Percentiles rank a stretch among this genome's conserved stretches.
These are phyloP conservation scores for Croton laevigatus DNA, from an alignment of 441 rosid species.

Conservation along the genomic window DNA sequence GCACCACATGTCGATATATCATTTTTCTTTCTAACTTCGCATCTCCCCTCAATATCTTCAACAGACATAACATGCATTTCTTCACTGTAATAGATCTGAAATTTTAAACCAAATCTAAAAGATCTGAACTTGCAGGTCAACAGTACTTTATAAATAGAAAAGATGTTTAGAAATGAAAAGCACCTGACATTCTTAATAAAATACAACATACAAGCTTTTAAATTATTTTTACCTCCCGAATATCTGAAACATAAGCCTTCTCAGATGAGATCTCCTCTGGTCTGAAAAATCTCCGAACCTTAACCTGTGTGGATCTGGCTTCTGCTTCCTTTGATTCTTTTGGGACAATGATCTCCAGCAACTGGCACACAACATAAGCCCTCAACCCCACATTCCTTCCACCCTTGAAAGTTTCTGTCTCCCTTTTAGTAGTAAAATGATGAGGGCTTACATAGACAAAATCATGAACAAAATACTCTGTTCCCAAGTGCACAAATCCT, in stretches of 20 bases:
- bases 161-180: background rate
- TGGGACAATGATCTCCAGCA: constrained; percentile 49
- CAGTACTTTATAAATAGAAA: background rate
- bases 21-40: constrained; percentile 68
- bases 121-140: background rate
- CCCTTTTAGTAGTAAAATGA: constrained; percentile 37
- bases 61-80: constrained; percentile 37
- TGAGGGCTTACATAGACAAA: constrained; percentile 58
- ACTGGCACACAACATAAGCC: constrained; percentile 69
- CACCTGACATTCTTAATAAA: background rate
- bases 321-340: constrained; percentile 32
- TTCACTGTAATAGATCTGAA: constrained; percentile 70
- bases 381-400: constrained; percentile 78
- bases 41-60: constrained; percentile 56
- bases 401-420: constrained; percentile 47
- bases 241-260: constrained; percentile 72
- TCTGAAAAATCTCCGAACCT: constrained; percentile 62
- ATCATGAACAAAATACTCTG: constrained; percentile 51
- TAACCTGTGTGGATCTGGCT: constrained; percentile 43
- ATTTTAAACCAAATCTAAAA: constrained; percentile 17
- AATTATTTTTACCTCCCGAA: constrained; percentile 55
- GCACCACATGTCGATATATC: constrained; percentile 47
- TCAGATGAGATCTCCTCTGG: constrained; percentile 83
- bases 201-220: background rate
- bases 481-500: constrained; percentile 45